Percentiles rank a stretch among this genome's conserved stretches.
These are phyloP conservation scores for Pestalotiopsis sp. DNA, from an alignment of 2,329 filamentous ascomycete genomes.

Conservation along the genomic window DNA sequence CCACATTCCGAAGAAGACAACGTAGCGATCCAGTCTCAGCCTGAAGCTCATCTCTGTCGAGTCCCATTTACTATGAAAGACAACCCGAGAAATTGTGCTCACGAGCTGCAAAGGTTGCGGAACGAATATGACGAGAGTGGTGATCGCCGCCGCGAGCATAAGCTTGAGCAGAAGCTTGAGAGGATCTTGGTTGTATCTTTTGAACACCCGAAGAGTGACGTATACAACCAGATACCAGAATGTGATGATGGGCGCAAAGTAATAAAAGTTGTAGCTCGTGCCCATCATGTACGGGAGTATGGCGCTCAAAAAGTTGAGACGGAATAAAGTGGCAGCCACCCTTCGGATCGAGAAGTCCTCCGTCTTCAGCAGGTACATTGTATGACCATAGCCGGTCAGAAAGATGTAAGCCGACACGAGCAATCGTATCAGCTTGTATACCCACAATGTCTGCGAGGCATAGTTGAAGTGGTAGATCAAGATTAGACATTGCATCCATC, in stretches of 20 bases:
- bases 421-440: slow-evolving; percentile 58
- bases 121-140: slow-evolving; percentile 34
- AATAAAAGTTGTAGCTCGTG: slow-evolving; percentile 59
- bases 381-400: slow-evolving; percentile 64
- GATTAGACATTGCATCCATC: slow-evolving; percentile 63
- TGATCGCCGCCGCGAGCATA: slow-evolving; percentile 41
- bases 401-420: slow-evolving; percentile 63
- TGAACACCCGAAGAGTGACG: slow-evolving; percentile 48
- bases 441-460: slow-evolving; percentile 49
- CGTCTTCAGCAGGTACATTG: slow-evolving; percentile 58
- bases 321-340: slow-evolving; percentile 54
- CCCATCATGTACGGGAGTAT: slow-evolving; percentile 58
- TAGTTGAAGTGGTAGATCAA: slow-evolving; percentile 62
- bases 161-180: slow-evolving; percentile 51
- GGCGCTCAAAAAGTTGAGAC: slow-evolving; percentile 59
- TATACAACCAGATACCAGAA: slow-evolving; percentile 67
- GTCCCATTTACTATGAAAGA: slow-evolving; percentile 53
- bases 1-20: slow-evolving; percentile 60
- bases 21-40: slow-evolving; percentile 54
- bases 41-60: slow-evolving; percentile 52
- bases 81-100: slow-evolving; percentile 37
- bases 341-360: slow-evolving; percentile 59
- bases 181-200: slow-evolving; percentile 43
- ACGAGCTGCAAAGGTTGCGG: slow-evolving; percentile 46
- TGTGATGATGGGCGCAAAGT: slow-evolving; percentile 60